These are phyloP conservation scores for Plasmodium inui DNA, from an alignment of 169 alveolate genomes.

Conservation along the genomic window DNA sequence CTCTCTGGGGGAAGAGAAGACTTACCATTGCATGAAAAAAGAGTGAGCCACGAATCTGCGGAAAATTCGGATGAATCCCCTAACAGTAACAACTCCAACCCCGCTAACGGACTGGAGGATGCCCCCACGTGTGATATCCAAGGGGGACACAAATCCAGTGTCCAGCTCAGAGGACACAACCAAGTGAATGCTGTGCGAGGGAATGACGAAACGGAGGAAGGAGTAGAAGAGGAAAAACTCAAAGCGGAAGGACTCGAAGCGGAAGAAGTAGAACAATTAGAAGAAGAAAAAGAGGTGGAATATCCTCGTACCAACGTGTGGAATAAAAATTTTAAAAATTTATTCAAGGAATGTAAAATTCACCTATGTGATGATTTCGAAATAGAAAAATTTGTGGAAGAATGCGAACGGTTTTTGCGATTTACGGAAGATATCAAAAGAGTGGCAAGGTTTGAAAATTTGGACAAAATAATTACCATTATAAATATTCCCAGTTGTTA, in stretches of 20 bases:
- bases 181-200: background rate
- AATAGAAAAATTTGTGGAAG: constrained; percentile 85
- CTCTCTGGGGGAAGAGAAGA: background rate
- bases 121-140: background rate
- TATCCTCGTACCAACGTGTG: constrained; percentile 24
- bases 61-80: background rate
- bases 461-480: constrained; percentile 83
- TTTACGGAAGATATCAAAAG: constrained; percentile 86
- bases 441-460: constrained; percentile 78
- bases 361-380: constrained; percentile 85
- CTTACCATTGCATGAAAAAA: background rate
- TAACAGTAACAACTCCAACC: background rate
- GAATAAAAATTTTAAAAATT: constrained; percentile 64
- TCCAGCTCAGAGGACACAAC: background rate
- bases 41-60: background rate
- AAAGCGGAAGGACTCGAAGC: background rate
- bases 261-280: background rate
- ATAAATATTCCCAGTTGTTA: constrained; percentile 84
- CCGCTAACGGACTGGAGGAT: background rate
- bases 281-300: background rate
- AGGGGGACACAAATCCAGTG: background rate
- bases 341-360: constrained; percentile 80
- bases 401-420: constrained; percentile 85
- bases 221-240: background rate
- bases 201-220: background rate